phyloP scores from a whole-genome alignment of 2,329 filamentous ascomycete species.

The Beauveria brongniartii region DNA sequence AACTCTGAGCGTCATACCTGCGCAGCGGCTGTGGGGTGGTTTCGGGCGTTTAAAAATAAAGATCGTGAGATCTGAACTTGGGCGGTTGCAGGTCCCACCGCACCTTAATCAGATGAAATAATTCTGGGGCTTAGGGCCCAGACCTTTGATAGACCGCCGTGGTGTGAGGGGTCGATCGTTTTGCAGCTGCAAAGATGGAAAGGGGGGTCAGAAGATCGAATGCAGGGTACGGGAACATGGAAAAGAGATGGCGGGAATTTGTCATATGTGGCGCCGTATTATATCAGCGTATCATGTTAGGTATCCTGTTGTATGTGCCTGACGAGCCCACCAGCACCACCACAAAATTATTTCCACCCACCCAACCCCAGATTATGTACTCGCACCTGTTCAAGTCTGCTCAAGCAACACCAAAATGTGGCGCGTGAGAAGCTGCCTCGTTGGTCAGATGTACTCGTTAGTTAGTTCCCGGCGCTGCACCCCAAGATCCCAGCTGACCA shows the following conservation, averaged over 20 bases:
- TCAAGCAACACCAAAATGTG: background rate
- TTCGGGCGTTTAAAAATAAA: background rate
- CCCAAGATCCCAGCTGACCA: conserved; percentile 5
- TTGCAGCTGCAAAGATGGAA: background rate
- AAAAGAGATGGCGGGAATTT: background rate
- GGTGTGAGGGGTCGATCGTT: conserved; percentile 1
- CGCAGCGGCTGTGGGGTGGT: conserved; percentile 1
- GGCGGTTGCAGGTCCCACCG: conserved; percentile 8
- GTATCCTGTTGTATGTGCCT: background rate
- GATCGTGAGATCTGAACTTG: conserved; percentile 10
- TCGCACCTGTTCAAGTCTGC: background rate
- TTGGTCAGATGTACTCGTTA: conserved; percentile 9
- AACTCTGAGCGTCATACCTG: background rate
- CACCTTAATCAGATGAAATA: background rate
- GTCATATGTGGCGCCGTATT: background rate
- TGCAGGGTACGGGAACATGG: background rate
- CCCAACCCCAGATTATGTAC: background rate
- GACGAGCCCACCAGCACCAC: background rate
- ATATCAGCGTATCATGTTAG: background rate
- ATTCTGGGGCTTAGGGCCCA: conserved; percentile 7
- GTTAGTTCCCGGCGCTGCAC: background rate
- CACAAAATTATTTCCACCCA: background rate
- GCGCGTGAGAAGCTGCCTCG: conserved; percentile 8
- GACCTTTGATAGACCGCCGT: background rate
- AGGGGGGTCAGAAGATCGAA: background rate